phyloP scores from a whole-genome alignment of 805 yeast genomes.

The Naumovozyma castellii region DNA sequence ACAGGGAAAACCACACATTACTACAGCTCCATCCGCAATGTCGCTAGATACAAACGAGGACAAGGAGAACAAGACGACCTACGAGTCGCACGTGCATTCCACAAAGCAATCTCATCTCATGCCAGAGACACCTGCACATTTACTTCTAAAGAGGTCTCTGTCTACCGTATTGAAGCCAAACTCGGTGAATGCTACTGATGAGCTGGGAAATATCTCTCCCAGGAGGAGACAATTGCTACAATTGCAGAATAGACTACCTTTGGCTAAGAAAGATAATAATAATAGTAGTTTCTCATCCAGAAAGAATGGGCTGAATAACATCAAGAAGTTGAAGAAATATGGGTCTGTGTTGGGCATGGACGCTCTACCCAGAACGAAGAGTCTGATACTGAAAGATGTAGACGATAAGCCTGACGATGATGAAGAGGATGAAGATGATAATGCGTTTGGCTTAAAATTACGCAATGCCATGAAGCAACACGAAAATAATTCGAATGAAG shows the following conservation, averaged over 20 bases:
- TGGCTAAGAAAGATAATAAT: slow-evolving; percentile 27
- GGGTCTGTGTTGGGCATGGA: slow-evolving; percentile 20
- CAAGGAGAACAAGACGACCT: background rate
- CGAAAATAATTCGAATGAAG: slow-evolving; percentile 8
- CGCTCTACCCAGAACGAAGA: slow-evolving; percentile 17
- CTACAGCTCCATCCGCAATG: background rate
- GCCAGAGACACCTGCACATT: slow-evolving; percentile 22
- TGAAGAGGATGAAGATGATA: slow-evolving; percentile 14
- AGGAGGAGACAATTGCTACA: slow-evolving; percentile 9
- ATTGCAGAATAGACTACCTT: slow-evolving; percentile 17
- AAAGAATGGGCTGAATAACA: background rate
- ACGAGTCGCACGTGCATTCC: background rate
- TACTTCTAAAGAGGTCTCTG: slow-evolving; percentile 15
- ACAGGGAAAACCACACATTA: background rate
- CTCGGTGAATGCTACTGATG: no score
- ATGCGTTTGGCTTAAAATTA: slow-evolving; percentile 20
- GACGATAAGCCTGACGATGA: slow-evolving; percentile 7
- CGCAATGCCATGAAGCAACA: slow-evolving; percentile 28
- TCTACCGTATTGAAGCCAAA: slow-evolving; percentile 8
- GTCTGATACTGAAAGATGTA: slow-evolving; percentile 25
- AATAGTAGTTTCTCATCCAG: slow-evolving; percentile 9
- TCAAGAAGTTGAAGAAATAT: slow-evolving; percentile 26
- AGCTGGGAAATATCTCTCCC: slow-evolving; percentile 1
- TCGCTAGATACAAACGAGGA: background rate
- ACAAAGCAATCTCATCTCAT: background rate